Conservation (phyloP, 768 basidiomycete genomes). For the Podaxis sp. region DNA sequence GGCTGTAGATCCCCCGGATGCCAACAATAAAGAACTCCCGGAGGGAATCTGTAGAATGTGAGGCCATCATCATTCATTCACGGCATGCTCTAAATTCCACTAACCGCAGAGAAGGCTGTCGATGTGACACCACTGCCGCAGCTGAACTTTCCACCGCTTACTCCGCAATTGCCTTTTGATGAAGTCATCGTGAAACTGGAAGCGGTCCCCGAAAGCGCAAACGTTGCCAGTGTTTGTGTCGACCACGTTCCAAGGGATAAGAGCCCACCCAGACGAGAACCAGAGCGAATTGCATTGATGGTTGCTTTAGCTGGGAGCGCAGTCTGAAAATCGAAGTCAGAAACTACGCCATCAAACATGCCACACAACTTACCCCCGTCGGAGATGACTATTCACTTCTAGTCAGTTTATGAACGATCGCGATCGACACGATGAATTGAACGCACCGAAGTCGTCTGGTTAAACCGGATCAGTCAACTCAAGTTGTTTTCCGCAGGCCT, state of each 20-base stretch:
- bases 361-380: conserved; percentile 20
- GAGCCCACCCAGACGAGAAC: conserved; percentile 47
- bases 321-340: conserved; percentile 15
- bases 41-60: conserved; percentile 39
- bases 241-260: conserved; percentile 60
- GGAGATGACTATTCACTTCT: conserved; percentile 11
- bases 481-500: background rate
- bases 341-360: background rate
- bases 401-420: background rate
- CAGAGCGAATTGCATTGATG: conserved; percentile 40
- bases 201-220: conserved; percentile 45
- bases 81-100: conserved; percentile 20
- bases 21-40: conserved; percentile 46
- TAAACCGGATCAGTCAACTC: background rate
- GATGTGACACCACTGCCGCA: conserved; percentile 53
- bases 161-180: conserved; percentile 58
- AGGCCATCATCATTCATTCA: conserved; percentile 4
- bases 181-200: conserved; percentile 57
- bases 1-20: conserved; percentile 47
- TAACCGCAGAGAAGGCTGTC: conserved; percentile 53
- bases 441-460: conserved; percentile 8
- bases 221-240: conserved; percentile 59
- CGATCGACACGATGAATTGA: background rate
- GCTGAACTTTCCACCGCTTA: conserved; percentile 42
- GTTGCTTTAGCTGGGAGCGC: conserved; percentile 46